Base-by-base conservation (phyloP, 164 flowering plant genomes). In the Protea cynaroides region DNA sequence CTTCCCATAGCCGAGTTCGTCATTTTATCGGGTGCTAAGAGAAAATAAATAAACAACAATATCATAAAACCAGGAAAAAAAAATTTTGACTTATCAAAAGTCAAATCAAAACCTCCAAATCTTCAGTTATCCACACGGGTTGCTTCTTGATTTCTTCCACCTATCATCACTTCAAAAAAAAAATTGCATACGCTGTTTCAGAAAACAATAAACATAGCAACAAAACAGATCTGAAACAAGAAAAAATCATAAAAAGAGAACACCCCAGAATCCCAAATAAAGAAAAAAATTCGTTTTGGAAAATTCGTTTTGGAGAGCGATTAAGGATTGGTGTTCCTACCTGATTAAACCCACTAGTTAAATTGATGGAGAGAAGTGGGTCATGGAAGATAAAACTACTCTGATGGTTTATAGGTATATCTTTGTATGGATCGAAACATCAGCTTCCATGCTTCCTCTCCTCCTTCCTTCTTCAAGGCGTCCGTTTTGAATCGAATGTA, bases 361-460 rank as follows among this genome's bases (percentile, higher is more conserved):
- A 15, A 49, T 13, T 18, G 18, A 15, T 15, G 52, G 18, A 49
- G 18, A 18, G 18, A 49, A 15, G 52, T 13, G 52, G 2, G 5
- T 29, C 34, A 29, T 29, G 34, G 34, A 3, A 4, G 17, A 15
- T 49, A 49, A 7, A 18, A 36, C 3, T 13, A 11, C 2, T 18
- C 14, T 38, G 5, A 61, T 8, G 29, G 4, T 12, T 8, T 37
- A 22, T 13, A 23, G 22, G 4, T 24, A 61, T 23, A 21, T 19
- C 9, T 8, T 43, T 12, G 12, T 36, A 9, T 0, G 6, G 47
- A 79, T 70, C 63, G 69, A 69, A 40, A 79, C 83, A 75, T 79
- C 84, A 66, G 84, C 78, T 72, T 78, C 84, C 84, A 81, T 80
- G 52, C 53, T 62, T 40, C 38, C 58, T 57, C 17, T 12, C 29